Evolutionary conservation across 2,329 filamentous ascomycete genomes (phyloP), one percentile per base, ranked within the genome.

Genomic region (Ophiostoma sp.): DNA sequence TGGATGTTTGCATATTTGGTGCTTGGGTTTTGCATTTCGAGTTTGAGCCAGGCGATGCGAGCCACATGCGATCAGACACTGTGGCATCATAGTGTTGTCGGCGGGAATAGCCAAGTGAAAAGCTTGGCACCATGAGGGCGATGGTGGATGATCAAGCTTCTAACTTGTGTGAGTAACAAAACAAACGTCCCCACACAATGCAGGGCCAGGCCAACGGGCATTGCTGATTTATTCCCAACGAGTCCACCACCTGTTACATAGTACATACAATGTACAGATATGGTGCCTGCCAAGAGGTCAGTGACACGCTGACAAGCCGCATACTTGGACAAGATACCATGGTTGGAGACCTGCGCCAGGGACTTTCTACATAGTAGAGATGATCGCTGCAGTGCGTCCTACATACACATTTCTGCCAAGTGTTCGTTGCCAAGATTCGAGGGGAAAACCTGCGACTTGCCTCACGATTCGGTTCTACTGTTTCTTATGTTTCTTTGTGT

Each of bases 221-320:
- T 62, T 27, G 10, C 23, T 27, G n/a, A n/a, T 27, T n/a, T 20
- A 2, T 64, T 64, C 60, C 17, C 60, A n/a, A 8, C 60, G n/a
- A n/a, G 17, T 20, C 60, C 2, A 64, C 17, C 33, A n/a, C 60
- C 33, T 36, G 60, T 15, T 35, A n/a, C 27, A 31, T 31, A 31
- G 27, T 31, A 31, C 60, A 64, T 35, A n/a, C 27, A 31, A 1
- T 1, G 27, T 31, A 31, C 60, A 64, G 27, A 64, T 8, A 11
- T n/a, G 60, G 33, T 65, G 33, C 62, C 62, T 65, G 62, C 62
- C 62, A 65, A 65, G 62, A 65, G n/a, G 33, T 36, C 62, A 27
- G 17, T 41, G 62, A 65, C 23, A 65, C 62, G 23, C 44, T 52
- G 27, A 31, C 44, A 48, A 4, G 15, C 7, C 13, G 11, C 13